Conservation (phyloP, 2,329 filamentous ascomycete genomes). For the Fusarium sacchari region DNA sequence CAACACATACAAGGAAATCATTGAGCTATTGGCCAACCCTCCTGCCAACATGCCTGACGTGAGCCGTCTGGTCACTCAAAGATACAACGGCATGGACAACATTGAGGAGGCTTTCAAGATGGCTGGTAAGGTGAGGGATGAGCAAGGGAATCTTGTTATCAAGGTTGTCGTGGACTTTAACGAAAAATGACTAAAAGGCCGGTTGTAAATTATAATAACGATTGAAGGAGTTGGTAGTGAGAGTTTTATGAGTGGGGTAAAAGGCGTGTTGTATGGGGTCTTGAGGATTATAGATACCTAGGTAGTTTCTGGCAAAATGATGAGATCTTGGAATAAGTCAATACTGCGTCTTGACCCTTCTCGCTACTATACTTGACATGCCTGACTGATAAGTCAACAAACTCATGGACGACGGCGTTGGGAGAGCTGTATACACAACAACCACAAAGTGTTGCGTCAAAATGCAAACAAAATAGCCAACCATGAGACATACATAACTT, state of each 20-base stretch:
- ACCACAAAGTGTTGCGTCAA: neutral
- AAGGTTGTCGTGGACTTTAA: constrained; percentile 74
- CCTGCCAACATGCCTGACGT: constrained; percentile 69
- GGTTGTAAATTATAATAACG: constrained; percentile 21
- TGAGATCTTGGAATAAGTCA: neutral
- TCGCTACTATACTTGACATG: neutral
- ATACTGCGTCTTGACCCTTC: neutral
- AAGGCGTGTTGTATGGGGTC: constrained; percentile 14
- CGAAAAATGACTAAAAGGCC: constrained; percentile 19
- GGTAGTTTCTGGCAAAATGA: constrained; percentile 1
- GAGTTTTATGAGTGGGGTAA: constrained; percentile 17
- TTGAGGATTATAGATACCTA: neutral
- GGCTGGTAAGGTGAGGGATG: constrained; percentile 76
- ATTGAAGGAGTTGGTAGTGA: constrained; percentile 2
- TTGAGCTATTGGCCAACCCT: constrained; percentile 60
- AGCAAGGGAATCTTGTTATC: constrained; percentile 74
- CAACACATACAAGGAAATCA: constrained; percentile 74
- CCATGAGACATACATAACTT: neutral
- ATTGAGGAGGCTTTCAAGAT: constrained; percentile 77
- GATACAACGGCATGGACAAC: constrained; percentile 69
- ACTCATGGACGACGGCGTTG: no score
- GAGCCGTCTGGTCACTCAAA: constrained; percentile 75
- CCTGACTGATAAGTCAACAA: neutral
- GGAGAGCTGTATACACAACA: neutral
- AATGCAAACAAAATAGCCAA: neutral